Conservation (phyloP, 495 filamentous ascomycete species). For the Xylaria longipes region DNA sequence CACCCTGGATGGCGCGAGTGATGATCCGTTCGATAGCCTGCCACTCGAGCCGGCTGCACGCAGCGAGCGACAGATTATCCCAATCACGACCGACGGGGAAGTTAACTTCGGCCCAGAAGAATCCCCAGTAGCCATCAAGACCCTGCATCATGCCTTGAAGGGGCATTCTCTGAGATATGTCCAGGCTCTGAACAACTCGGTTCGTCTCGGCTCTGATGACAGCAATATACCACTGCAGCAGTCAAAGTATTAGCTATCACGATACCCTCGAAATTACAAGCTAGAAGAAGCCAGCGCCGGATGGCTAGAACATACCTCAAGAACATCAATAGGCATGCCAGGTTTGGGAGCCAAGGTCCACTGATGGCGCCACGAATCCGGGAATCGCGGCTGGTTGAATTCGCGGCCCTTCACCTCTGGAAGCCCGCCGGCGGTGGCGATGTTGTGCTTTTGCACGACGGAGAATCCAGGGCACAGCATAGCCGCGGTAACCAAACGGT, state of each 20-base stretch:
- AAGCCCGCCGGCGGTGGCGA: conserved; percentile 42
- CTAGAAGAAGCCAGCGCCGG: neutral
- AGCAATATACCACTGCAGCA: conserved; percentile 56
- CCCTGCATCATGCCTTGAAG: conserved; percentile 43
- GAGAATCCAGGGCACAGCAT: conserved; percentile 70
- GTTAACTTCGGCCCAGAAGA: conserved; percentile 49
- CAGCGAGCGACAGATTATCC: conserved; percentile 43
- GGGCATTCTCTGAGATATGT: conserved; percentile 36
- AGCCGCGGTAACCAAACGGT: conserved; percentile 63
- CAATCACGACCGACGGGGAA: conserved; percentile 39
- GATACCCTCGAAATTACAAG: neutral
- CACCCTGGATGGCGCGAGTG: conserved; percentile 36
- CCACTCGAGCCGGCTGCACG: conserved; percentile 47
- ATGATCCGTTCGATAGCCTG: conserved; percentile 47
- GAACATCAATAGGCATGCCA: conserved; percentile 47
- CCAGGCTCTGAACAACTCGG: conserved; percentile 28
- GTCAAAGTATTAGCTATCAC: neutral
- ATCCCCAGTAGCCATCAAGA: conserved; percentile 49
- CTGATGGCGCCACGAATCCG: conserved; percentile 49
- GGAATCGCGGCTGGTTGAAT: conserved; percentile 46
- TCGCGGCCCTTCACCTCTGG: conserved; percentile 26
- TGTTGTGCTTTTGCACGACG: conserved; percentile 63
- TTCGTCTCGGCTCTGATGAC: conserved; percentile 57
- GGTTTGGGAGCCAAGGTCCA: conserved; percentile 51
- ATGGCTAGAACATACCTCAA: conserved; percentile 48